Evolutionary conservation across 805 yeast species (phyloP).

Genomic region (Candida succiphila): DNA sequence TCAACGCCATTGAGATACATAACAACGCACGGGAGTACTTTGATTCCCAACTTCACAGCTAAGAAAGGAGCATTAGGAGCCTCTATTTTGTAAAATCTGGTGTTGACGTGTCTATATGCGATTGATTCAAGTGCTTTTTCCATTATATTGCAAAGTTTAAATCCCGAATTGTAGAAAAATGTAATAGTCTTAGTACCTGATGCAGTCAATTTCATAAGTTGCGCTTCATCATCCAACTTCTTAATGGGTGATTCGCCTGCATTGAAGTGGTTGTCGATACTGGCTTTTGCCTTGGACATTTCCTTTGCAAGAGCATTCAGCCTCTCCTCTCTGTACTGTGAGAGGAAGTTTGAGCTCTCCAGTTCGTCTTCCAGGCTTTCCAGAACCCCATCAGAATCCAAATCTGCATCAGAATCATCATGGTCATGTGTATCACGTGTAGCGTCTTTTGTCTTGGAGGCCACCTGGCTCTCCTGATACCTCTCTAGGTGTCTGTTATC

Average conservation of each 20-base stretch:
- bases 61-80: conserved; percentile 68
- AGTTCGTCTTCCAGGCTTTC: conserved; percentile 44
- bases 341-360: conserved; percentile 23
- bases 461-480: conserved; percentile 27
- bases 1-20: conserved; percentile 55
- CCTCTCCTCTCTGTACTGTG: conserved; percentile 52
- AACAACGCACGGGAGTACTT: conserved; percentile 64
- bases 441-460: conserved; percentile 1
- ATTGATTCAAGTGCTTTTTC: conserved; percentile 32
- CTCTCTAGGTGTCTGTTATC: conserved; percentile 26
- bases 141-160: conserved; percentile 53
- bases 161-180: conserved; percentile 55
- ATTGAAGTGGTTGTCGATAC: conserved; percentile 21
- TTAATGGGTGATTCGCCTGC: conserved; percentile 23
- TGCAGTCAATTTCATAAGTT: conserved; percentile 42
- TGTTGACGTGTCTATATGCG: conserved; percentile 47
- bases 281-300: conserved; percentile 24
- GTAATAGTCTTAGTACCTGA: conserved; percentile 34
- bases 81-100: conserved; percentile 42
- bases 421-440: conserved; percentile 17
- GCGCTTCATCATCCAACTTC: conserved; percentile 46
- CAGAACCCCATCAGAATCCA: conserved; percentile 30
- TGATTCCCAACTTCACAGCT: conserved; percentile 49
- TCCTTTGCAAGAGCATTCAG: conserved; percentile 44
- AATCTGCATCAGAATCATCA: conserved; percentile 8